Base-by-base conservation (phyloP, 352 stramenopile genomes). In the Pythium dissotocum region DNA sequence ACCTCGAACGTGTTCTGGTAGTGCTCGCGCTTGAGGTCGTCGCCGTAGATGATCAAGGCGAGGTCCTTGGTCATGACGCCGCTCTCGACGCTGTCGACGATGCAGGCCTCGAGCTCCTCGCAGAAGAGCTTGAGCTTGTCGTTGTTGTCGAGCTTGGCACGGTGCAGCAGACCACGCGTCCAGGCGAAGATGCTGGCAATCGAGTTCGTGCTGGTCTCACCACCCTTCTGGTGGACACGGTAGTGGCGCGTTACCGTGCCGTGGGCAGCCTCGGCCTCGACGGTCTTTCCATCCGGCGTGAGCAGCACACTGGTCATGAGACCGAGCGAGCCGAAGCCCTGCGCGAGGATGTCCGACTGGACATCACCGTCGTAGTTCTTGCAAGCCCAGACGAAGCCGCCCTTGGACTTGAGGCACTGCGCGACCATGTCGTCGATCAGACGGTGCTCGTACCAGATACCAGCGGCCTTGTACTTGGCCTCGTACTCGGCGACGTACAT, bases 311-410 rank as follows among this genome's bases (percentile, higher is more conserved):
- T 88, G 36, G 90, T 97, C 90, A 97, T 97, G 14, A 97, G 77
- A 7, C 90, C 90, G 4, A 97, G 78, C 48, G 87, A 96, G 53
- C 90, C 90, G 65, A 89, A 97, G 30, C 88, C 90, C 77, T 97
- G 90, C 2, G 90, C 90, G 1, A 97, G 51, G 53, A 94, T 95
- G 68, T 97, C 90, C n/a, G 83, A 94, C 75, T 95, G 87, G 70
- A 97, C 88, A 71, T 97, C 90, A 32, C 88, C 90, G 67, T 97
- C 90, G 73, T 97, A 97, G 80, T 96, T 97, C 84, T 97, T 97
- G 78, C 80, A 91, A 12, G 88, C 88, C 90, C 90, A 97, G 14
- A 97, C 87, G 59, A 97, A 95, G 58, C 89, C 89, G 44, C 89
- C 89, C 30, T 86, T 79, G n/a, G 82, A 92, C 77, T 97, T 97